A percentile compares a stretch with the other conserved stretches of the same genome.
These are phyloP conservation scores for Caloboletus firmus DNA, from an alignment of 1,284 basidiomycete genomes.

Conservation along the genomic window DNA sequence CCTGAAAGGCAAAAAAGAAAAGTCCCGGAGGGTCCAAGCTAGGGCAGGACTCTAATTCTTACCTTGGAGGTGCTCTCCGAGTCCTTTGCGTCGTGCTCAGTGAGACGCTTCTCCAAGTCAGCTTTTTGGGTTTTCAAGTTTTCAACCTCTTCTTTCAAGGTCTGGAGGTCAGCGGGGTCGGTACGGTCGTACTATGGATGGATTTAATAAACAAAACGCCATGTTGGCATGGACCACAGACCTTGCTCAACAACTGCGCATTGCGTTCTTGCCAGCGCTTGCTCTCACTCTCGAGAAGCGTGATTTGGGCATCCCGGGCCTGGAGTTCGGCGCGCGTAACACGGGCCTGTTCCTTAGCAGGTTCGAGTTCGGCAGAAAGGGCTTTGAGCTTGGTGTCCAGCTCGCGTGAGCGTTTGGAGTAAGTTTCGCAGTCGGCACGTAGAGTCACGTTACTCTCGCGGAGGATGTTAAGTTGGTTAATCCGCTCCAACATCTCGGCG, in stretches of 20 bases:
- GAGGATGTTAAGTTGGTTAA: conserved; percentile 84
- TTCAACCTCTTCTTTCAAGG: conserved; percentile 72
- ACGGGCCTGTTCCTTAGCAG: conserved; percentile 71
- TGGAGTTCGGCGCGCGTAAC: conserved; percentile 73
- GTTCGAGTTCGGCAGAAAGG: conserved; percentile 67
- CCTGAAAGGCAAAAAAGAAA: conserved; percentile 11
- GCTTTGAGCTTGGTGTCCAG: conserved; percentile 65
- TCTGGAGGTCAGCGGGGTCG: conserved; percentile 84
- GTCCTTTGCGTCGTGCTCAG: conserved; percentile 43
- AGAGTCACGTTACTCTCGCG: conserved; percentile 88
- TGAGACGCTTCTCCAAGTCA: conserved; percentile 39
- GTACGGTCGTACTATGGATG: conserved; percentile 75
- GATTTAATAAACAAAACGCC: not conserved
- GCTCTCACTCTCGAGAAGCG: conserved; percentile 76
- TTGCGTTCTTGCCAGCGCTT: conserved; percentile 86
- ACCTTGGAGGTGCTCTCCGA: conserved; percentile 41
- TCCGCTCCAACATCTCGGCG: conserved; percentile 81
- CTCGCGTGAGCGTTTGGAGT: conserved; percentile 63
- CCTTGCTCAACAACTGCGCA: conserved; percentile 77
- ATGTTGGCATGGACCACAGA: conserved; percentile 22
- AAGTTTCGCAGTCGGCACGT: conserved; percentile 70
- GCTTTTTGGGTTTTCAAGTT: conserved; percentile 49
- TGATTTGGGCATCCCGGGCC: conserved; percentile 66
- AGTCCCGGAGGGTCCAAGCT: not conserved
- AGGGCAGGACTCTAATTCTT: not conserved